Conservation (phyloP, 768 basidiomycete species). For the Symmetrospora coprosmae region DNA sequence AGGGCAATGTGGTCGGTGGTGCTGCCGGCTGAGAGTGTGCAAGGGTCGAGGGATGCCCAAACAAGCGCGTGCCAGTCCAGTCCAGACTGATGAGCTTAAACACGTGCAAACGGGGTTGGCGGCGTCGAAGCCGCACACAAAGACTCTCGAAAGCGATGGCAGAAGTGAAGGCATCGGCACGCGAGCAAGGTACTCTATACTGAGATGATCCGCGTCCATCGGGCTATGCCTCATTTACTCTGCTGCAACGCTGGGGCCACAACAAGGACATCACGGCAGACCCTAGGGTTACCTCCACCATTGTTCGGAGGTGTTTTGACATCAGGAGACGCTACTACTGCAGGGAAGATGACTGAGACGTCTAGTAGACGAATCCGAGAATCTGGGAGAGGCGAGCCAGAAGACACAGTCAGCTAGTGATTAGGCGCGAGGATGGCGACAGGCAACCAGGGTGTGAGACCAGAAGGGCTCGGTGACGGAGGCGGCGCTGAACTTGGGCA, state of each 20-base stretch:
- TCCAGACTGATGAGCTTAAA: too few relatives aligned
- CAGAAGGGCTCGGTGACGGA: too few relatives aligned
- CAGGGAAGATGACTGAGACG: too few relatives aligned
- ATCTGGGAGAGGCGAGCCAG: conserved; percentile 29
- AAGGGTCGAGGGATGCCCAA: too few relatives aligned
- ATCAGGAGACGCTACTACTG: too few relatives aligned
- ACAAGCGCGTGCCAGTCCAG: too few relatives aligned
- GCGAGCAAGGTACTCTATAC: not conserved
- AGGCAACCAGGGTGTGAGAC: too few relatives aligned
- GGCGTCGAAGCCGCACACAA: too few relatives aligned
- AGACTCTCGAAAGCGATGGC: too few relatives aligned
- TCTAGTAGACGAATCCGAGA: conserved; percentile 22
- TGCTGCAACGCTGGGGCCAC: not conserved
- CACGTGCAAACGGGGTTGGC: too few relatives aligned
- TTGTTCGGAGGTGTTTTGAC: not conserved
- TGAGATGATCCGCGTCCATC: not conserved
- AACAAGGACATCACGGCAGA: not conserved
- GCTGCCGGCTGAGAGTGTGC: not conserved
- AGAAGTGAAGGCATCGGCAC: not conserved
- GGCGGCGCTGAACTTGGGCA: too few relatives aligned
- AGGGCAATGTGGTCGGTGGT: not conserved
- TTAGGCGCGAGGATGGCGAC: too few relatives aligned
- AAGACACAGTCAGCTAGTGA: conserved; percentile 43
- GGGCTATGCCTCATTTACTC: not conserved
- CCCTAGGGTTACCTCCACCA: not conserved